Base-by-base conservation (phyloP, 2,329 filamentous ascomycete species). In the Microascus cirrosus region DNA sequence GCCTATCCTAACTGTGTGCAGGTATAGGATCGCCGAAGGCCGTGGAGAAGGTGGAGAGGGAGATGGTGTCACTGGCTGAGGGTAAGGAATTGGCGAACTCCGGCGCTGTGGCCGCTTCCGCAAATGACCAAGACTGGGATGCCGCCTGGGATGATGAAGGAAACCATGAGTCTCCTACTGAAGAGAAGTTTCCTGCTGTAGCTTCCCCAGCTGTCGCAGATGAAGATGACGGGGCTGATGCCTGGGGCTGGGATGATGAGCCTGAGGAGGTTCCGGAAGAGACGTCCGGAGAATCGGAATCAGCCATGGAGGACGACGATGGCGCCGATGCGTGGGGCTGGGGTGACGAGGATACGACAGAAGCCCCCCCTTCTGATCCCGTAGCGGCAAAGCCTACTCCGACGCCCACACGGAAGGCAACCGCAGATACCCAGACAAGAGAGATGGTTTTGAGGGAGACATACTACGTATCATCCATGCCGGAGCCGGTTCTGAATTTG, bases 401-500 rank as follows among this genome's bases (percentile, higher is more conserved):
- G 62, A 56, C 28, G 6, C 53, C 55, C 58, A 60, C n/a, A 53
- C 59, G 36, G 32, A 70, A 34, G 57, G 61, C 3, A n/a, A 48
- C 42, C 48, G 55, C 50, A 60, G 76, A 50, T 50, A 24, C 42
- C 12, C 59, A 65, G 55, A 74, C 77, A 10, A 77, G 83, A 58
- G 87, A 94, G 67, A 74, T 97, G 60, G 87, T 89, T 0, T 73
- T 97, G 52, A 87, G 80, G 61, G 94, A 99, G 71, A 88, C 81
- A 1, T 99, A 96, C 69, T 89, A 85, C 59, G 88, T 96, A 56
- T 96, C 93, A 0, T 87, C 88, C 2, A 87, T 96, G 69, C 93
- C 94, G 0, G 86, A 90, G 60, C 82, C 85, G 3, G 84, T 97
- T 13, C 76, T 92, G 22, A 77, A 82, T 20, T 77, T 89, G 32